Conservation (phyloP, 2,329 filamentous ascomycete species). For the Didymella segeticola region DNA sequence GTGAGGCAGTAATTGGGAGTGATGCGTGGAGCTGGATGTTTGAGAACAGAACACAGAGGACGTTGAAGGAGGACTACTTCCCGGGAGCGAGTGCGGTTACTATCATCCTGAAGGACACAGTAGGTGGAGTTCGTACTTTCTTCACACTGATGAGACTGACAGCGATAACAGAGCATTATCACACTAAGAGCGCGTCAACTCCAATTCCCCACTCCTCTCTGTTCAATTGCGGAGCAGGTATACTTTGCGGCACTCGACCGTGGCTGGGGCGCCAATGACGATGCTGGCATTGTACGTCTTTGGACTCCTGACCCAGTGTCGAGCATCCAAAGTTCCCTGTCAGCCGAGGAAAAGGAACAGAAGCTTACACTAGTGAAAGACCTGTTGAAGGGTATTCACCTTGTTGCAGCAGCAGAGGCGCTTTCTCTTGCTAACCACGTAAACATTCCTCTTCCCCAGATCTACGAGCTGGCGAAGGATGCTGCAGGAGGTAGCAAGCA, state of each 20-base stretch:
- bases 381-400: constrained; percentile 45
- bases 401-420: constrained; percentile 47
- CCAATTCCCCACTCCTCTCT: constrained; percentile 67
- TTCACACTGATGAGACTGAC: not conserved
- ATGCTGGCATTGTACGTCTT: constrained; percentile 63
- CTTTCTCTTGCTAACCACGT: constrained; percentile 48
- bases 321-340: constrained; percentile 32
- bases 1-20: constrained; percentile 56
- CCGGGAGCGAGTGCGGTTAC: constrained; percentile 53
- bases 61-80: constrained; percentile 60
- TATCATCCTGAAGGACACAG: constrained; percentile 58
- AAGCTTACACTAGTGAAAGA: constrained; percentile 46
- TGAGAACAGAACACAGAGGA: constrained; percentile 62
- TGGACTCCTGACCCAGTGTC: constrained; percentile 54
- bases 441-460: constrained; percentile 44
- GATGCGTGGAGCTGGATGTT: constrained; percentile 63
- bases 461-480: constrained; percentile 46
- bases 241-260: constrained; percentile 67
- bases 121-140: constrained; percentile 21
- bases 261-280: constrained; percentile 63
- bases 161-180: constrained; percentile 62
- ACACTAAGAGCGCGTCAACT: constrained; percentile 67
- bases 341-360: constrained; percentile 34
- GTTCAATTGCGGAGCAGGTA: constrained; percentile 68
- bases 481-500: constrained; percentile 48